Evolutionary conservation across 139 green algal species (phyloP).

Genomic region (Asterochloris sp.): DNA sequence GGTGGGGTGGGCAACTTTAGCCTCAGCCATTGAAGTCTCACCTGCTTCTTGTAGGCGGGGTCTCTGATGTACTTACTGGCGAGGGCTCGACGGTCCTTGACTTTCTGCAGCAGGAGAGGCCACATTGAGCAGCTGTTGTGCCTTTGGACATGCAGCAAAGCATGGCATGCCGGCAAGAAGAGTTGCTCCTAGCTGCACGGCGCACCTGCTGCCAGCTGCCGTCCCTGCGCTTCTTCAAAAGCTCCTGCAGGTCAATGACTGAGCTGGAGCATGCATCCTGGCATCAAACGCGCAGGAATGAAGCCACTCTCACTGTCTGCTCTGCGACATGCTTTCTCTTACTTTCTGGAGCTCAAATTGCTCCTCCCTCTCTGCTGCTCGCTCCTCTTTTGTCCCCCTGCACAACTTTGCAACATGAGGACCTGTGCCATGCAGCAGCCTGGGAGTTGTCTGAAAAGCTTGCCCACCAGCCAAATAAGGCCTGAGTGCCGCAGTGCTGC

Average conservation of each 20-base stretch:
- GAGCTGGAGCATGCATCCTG: too few relatives aligned
- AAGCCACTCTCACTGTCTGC: constrained; percentile 13
- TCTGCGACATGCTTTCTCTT: constrained; percentile 17
- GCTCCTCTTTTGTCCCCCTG: constrained; percentile 11
- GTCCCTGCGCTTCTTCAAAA: constrained; percentile 32
- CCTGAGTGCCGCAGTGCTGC: neutral
- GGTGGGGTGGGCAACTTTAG: too few relatives aligned
- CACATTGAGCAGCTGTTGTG: neutral
- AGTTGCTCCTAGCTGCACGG: neutral
- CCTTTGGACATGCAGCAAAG: neutral
- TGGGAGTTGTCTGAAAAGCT: neutral
- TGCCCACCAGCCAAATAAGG: constrained; percentile 19
- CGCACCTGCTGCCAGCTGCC: constrained; percentile 41
- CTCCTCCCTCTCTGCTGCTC: constrained; percentile 8
- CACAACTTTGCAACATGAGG: neutral
- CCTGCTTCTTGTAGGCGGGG: constrained; percentile 49
- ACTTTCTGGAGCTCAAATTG: neutral
- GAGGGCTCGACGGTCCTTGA: constrained; percentile 33
- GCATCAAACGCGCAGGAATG: neutral
- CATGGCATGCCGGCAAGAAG: neutral
- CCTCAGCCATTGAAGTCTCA: too few relatives aligned
- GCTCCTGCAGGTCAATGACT: constrained; percentile 31
- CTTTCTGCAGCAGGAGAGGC: constrained; percentile 20
- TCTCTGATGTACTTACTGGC: constrained; percentile 35
- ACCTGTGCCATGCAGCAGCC: too few relatives aligned